Evolutionary conservation across 2,329 filamentous ascomycete species (phyloP).

Genomic region (Arthrobotrys pseudoclavata): DNA sequence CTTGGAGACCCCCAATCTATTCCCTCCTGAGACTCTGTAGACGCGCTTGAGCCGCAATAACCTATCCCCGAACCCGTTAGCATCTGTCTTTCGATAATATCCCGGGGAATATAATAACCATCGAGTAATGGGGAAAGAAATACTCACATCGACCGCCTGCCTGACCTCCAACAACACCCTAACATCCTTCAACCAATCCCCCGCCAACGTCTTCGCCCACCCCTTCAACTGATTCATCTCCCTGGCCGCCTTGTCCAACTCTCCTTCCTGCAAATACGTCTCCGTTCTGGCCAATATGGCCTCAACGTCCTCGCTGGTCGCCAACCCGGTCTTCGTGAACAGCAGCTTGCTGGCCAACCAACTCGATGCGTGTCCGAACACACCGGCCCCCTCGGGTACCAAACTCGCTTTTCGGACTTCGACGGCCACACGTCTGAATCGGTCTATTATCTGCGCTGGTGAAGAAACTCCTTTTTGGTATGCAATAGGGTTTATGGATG

Average conservation of each 20-base stretch:
- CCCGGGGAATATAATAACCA: background rate
- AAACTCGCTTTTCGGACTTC: conserved; percentile 96
- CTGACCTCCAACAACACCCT: conserved; percentile 93
- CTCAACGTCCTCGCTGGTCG: conserved; percentile 89
- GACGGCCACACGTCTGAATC: conserved; percentile 90
- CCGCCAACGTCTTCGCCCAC: conserved; percentile 94
- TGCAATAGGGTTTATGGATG: conserved; percentile 92
- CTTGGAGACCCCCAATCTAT: conserved; percentile 3
- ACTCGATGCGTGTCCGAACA: conserved; percentile 92
- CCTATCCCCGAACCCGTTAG: conserved; percentile 29
- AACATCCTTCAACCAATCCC: conserved; percentile 93
- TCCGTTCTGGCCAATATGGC: conserved; percentile 91
- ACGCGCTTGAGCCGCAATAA: conserved; percentile 51
- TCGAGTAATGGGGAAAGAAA: conserved; percentile 15
- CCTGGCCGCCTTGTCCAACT: conserved; percentile 88
- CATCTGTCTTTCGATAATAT: conserved; percentile 74
- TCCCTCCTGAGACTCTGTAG: conserved; percentile 44
- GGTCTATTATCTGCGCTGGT: conserved; percentile 87
- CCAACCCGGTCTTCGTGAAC: conserved; percentile 92
- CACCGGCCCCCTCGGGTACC: conserved; percentile 91
- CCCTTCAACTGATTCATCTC: conserved; percentile 95
- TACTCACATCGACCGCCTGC: conserved; percentile 92
- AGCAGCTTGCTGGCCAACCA: conserved; percentile 91
- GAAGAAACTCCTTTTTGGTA: conserved; percentile 94
- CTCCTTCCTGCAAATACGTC: conserved; percentile 89